Base-by-base conservation (phyloP, 306 rosid species). In the Pyrus communis region DNA sequence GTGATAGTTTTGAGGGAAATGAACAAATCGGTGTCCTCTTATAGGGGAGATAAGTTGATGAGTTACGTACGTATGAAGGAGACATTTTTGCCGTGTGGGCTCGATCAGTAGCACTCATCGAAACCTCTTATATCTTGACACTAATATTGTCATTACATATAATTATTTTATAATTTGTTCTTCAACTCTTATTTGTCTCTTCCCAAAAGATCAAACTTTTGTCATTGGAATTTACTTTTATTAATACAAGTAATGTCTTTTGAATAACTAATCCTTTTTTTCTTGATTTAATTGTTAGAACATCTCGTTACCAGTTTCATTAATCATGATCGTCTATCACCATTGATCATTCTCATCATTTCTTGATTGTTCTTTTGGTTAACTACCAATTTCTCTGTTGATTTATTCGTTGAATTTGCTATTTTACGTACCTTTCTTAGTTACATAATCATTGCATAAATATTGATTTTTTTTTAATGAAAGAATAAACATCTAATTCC, bases 51-150 rank as follows among this genome's bases (percentile, higher is more conserved):
- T 21, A 64, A 17, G 28, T 77, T 11, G 28, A 52, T 75, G 49
- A 9, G 28, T 4, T 40, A 54, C 73, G 86, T 40, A 54, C 73
- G 86, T 67, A 85, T 85, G 82, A 76, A 71, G 69, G 65, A 71
- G 60, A 59, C 28, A 67, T 15, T 7, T 30, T 2, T 11, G 45
- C 51, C 75, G 58, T 52, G 81, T 74, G 84, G 82, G 55, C 69
- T 57, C 79, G 0, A 70, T 9, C 75, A 21, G 49, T 22, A 35
- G 15, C 45, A 33, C 76, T 72, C 58, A 3, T 9, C 52, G 67
- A 46, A 62, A 46, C 52, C 54, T 46, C 18, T 14, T 25, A 25
- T 15, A 14, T 49, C 15, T 19, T 49, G 54, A 49, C 54, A 49
- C 19, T 14, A 49, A 49, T 12, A 27, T 62, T 62, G 40, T 62